These are phyloP conservation scores for Choanephora cucurbitarum DNA, from an alignment of 371 early-diverging fungal species.

Conservation along the genomic window DNA sequence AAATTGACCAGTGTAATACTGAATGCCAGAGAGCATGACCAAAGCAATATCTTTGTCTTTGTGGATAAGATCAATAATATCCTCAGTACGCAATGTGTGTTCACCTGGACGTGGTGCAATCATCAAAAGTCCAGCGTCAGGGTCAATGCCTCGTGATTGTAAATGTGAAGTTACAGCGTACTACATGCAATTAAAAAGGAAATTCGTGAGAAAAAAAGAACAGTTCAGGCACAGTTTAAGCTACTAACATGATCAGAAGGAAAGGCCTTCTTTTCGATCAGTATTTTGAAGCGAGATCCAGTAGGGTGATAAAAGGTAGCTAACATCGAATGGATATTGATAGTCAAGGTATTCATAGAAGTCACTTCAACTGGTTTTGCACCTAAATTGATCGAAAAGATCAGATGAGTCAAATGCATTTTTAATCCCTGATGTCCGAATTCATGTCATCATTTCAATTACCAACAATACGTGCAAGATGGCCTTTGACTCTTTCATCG, in stretches of 20 bases:
- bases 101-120: conserved; percentile 80
- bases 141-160: conserved; percentile 78
- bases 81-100: conserved; percentile 68
- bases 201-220: no score
- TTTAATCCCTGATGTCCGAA: no score
- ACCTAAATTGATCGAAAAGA: no score
- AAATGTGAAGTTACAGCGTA: conserved; percentile 91
- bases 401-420: no score
- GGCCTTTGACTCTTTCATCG: conserved; percentile 76
- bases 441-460: no score
- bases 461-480: conserved; percentile 81
- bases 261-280: conserved; percentile 93
- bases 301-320: conserved; percentile 92
- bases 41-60: conserved; percentile 81
- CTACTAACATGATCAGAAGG: conserved; percentile 89
- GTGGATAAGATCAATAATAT: conserved; percentile 78
- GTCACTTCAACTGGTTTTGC: conserved; percentile 84
- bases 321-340: conserved; percentile 89
- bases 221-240: no score
- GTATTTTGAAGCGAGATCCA: conserved; percentile 71
- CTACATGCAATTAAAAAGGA: no score
- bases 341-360: conserved; percentile 90
- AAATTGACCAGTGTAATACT: conserved; percentile 95
- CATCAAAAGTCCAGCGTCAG: conserved; percentile 69
- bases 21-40: conserved; percentile 88